Conservation (phyloP, 2,329 filamentous ascomycete species). For the Penicillium sp. region DNA sequence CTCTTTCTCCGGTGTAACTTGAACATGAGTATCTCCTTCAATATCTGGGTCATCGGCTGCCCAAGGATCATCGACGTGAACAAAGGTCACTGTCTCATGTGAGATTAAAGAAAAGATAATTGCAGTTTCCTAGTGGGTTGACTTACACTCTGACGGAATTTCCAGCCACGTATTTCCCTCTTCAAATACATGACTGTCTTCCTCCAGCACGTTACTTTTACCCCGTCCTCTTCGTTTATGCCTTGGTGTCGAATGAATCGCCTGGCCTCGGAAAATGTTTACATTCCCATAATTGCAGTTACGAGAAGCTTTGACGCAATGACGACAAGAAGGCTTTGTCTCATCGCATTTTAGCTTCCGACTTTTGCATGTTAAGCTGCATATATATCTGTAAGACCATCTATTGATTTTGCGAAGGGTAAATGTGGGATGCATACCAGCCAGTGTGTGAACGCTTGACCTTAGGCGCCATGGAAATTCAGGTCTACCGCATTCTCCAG, state of each 20-base stretch:
- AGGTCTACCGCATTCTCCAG: too few species aligned
- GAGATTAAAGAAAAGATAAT: too few species aligned
- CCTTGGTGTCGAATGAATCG: neutral
- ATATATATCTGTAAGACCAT: neutral
- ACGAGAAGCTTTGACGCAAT: conserved; percentile 8
- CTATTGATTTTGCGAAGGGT: too few species aligned
- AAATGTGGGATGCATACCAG: neutral
- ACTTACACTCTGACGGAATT: conserved; percentile 2
- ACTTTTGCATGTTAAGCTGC: conserved; percentile 6
- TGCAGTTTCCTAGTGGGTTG: too few species aligned
- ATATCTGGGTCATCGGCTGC: neutral
- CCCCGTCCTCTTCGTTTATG: neutral
- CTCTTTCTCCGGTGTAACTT: too few species aligned
- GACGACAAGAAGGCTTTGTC: neutral
- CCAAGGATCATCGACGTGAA: conserved; percentile 6
- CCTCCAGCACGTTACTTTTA: neutral
- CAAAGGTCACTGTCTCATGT: conserved; percentile 3
- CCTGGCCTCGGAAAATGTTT: conserved; percentile 10
- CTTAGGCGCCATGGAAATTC: too few species aligned
- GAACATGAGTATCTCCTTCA: neutral
- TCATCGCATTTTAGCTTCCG: conserved; percentile 10
- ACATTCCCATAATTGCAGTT: conserved; percentile 9
- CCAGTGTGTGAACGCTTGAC: neutral
- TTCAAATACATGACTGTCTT: neutral
- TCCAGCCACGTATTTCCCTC: conserved; percentile 6